These are phyloP conservation scores for Spathaspora sp. DNA, from an alignment of 805 yeast genomes.

Conservation along the genomic window DNA sequence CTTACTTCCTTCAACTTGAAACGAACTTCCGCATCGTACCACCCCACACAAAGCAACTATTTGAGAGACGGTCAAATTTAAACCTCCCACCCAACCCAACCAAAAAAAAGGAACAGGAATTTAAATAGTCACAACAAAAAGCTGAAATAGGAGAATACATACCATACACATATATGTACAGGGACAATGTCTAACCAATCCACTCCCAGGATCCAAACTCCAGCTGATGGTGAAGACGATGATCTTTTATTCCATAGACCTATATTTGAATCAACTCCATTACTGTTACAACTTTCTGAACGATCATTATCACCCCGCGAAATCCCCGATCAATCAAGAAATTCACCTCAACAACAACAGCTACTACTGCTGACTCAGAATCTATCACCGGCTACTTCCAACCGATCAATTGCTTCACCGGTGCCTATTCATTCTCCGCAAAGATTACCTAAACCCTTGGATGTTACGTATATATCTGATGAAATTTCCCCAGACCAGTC, in stretches of 20 bases:
- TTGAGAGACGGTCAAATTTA: no score
- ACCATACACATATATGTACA: neutral
- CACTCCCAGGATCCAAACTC: neutral
- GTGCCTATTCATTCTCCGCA: neutral
- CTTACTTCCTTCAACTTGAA: no score
- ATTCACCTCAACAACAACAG: neutral
- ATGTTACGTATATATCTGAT: neutral
- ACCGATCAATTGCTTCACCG: neutral
- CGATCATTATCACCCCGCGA: constrained; percentile 4
- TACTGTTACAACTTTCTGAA: neutral
- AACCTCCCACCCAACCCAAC: no score
- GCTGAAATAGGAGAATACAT: neutral
- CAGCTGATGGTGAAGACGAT: neutral
- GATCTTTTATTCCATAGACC: constrained; percentile 1
- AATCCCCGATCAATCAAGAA: neutral
- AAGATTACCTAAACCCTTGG: neutral
- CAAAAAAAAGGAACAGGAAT: neutral
- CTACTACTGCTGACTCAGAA: neutral
- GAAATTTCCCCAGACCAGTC: neutral
- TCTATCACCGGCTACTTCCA: neutral
- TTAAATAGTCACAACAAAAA: neutral
- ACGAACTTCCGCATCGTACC: no score
- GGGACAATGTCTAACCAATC: neutral
- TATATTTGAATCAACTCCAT: neutral
- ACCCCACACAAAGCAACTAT: no score